These are phyloP conservation scores for Eucalyptus cladocalyx DNA, from an alignment of 345 rosid genomes.

Conservation along the genomic window DNA sequence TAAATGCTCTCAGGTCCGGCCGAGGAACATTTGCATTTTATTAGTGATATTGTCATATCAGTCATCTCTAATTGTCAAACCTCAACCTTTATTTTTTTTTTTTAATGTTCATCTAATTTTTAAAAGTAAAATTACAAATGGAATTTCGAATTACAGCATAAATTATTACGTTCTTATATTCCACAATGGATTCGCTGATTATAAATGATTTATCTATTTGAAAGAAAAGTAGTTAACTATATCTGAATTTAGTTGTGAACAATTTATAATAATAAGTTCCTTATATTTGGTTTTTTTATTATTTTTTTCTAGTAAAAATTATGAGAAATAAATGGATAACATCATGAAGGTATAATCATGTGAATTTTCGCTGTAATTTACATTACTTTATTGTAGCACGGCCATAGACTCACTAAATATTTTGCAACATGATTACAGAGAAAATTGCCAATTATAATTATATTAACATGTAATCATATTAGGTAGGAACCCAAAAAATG, in stretches of 20 bases:
- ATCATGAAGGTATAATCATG: neutral
- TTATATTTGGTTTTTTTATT: neutral
- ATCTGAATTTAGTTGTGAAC: neutral
- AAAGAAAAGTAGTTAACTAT: too few relatives aligned
- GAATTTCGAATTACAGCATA: neutral
- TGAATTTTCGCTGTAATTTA: neutral
- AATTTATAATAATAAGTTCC: neutral
- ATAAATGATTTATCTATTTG: neutral
- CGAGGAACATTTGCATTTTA: constrained; percentile 2
- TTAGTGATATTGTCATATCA: neutral
- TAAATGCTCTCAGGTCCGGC: constrained; percentile 3
- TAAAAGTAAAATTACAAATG: neutral
- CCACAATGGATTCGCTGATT: neutral
- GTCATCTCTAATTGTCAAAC: neutral
- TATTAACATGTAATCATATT: neutral
- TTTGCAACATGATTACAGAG: neutral
- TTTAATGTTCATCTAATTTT: neutral
- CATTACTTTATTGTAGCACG: neutral
- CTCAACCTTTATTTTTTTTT: neutral
- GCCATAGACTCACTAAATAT: neutral
- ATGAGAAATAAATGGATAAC: neutral
- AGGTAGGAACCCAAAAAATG: neutral
- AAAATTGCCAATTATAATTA: neutral
- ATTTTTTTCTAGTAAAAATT: neutral
- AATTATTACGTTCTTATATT: neutral